A percentile compares a stretch with the other conserved stretches of the same genome.
Conservation (phyloP, 345 rosid species). For the Dovyalis caffra region DNA sequence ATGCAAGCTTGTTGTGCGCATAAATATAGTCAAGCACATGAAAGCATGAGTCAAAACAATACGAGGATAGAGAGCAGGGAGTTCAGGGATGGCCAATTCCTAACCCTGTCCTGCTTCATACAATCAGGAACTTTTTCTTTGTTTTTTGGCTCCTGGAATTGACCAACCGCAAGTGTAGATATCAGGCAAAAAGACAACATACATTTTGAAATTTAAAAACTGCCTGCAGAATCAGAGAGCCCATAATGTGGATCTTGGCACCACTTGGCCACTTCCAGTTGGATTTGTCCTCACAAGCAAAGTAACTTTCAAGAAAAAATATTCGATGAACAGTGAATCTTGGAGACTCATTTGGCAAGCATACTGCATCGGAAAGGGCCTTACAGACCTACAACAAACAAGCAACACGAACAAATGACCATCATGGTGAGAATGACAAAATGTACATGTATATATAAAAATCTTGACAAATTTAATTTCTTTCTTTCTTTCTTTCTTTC, state of each 20-base stretch:
- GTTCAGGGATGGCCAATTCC: no score
- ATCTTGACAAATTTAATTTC: background rate
- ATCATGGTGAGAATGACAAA: slow-evolving; percentile 5
- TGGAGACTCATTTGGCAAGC: slow-evolving; percentile 53
- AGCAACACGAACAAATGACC: background rate
- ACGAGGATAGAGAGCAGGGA: no score
- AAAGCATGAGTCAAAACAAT: no score
- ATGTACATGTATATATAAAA: background rate
- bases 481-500: no score
- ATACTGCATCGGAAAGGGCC: slow-evolving; percentile 70
- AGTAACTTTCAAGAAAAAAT: slow-evolving; percentile 80
- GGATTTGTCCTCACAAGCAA: slow-evolving; percentile 54
- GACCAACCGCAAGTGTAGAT: background rate
- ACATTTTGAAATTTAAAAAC: slow-evolving; percentile 76
- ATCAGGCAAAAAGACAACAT: slow-evolving; percentile 34
- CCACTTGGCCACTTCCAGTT: slow-evolving; percentile 77
- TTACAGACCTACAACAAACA: slow-evolving; percentile 76
- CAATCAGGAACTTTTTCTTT: no score
- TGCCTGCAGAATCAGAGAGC: slow-evolving; percentile 85
- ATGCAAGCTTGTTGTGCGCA: no score
- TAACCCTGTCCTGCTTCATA: no score
- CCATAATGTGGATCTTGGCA: slow-evolving; percentile 74
- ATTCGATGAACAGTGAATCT: slow-evolving; percentile 59
- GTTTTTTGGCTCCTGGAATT: background rate
- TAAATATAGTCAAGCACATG: no score